Evolutionary conservation across 1,139 yeast species (phyloP).

Genomic region (Arxiozyma telluris): DNA sequence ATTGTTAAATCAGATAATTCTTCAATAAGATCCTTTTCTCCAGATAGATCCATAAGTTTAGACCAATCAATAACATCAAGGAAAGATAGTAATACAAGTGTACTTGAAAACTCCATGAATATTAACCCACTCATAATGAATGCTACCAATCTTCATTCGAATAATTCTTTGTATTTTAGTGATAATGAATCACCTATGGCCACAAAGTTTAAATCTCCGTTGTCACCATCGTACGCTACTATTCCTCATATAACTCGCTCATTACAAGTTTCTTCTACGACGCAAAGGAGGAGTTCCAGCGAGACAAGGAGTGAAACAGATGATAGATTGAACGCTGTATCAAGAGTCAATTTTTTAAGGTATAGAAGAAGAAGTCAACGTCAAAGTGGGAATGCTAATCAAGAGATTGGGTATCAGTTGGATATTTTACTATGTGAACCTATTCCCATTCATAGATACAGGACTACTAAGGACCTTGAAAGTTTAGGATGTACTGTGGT

Average conservation of each 20-base stretch:
- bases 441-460: conserved; percentile 70
- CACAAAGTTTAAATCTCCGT: conserved; percentile 22
- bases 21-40: conserved; percentile 21
- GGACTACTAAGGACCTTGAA: conserved; percentile 56
- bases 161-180: conserved; percentile 8
- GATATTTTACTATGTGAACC: conserved; percentile 82
- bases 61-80: conserved; percentile 15
- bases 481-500: conserved; percentile 75
- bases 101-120: conserved; percentile 1
- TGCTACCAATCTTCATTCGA: background rate
- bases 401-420: conserved; percentile 27
- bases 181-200: conserved; percentile 17
- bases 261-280: conserved; percentile 4
- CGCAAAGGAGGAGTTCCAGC: conserved; percentile 14
- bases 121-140: background rate
- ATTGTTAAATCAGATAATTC: conserved; percentile 21
- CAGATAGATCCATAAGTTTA: conserved; percentile 19
- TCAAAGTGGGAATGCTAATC: conserved; percentile 18
- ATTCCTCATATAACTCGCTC: conserved; percentile 1
- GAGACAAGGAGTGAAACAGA: conserved; percentile 21
- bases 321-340: conserved; percentile 26
- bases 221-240: conserved; percentile 17
- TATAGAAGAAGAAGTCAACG: conserved; percentile 26
- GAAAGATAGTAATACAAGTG: conserved; percentile 16
- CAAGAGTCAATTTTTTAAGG: conserved; percentile 24